Conservation (phyloP, 1,284 basidiomycete genomes). For the Heterobasidion parviporum region DNA sequence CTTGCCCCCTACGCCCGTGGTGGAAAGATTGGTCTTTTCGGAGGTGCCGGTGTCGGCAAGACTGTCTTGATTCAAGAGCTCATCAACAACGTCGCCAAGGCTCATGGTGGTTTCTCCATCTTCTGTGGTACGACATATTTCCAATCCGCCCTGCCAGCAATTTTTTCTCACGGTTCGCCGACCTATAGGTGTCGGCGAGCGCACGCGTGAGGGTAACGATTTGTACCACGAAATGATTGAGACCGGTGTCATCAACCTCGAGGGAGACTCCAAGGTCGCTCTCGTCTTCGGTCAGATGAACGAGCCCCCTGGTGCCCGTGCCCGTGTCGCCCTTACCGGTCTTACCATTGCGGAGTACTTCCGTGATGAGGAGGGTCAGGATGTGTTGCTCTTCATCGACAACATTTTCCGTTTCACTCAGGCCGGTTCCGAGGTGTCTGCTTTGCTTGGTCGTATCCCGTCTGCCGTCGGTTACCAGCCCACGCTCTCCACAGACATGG, state of each 20-base stretch:
- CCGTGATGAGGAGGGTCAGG: conserved; percentile 99
- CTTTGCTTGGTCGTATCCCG: conserved; percentile 98
- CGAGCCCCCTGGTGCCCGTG: conserved; percentile 99
- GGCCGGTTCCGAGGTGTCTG: conserved; percentile 99
- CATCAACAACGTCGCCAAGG: conserved; percentile 99
- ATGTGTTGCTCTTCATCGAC: conserved; percentile 99
- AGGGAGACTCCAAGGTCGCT: conserved; percentile 99
- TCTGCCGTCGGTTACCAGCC: conserved; percentile 99
- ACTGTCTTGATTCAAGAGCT: conserved; percentile 98
- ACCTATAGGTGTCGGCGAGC: conserved; percentile 86
- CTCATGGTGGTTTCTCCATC: conserved; percentile 99
- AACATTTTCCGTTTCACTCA: conserved; percentile 99
- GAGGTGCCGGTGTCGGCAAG: conserved; percentile 99
- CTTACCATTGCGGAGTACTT: conserved; percentile 99
- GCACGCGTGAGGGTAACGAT: conserved; percentile 99
- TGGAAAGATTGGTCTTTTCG: conserved; percentile 99
- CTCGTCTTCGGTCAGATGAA: conserved; percentile 99
- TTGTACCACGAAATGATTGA: conserved; percentile 99
- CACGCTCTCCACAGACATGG: conserved; percentile 99
- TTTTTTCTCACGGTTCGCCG: conserved; percentile 4
- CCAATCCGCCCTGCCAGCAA: neutral
- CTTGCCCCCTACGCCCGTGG: conserved; percentile 99
- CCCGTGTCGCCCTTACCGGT: conserved; percentile 98
- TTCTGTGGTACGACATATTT: conserved; percentile 77
- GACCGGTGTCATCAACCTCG: conserved; percentile 99